A percentile compares a stretch with the other conserved stretches of the same genome.
Evolutionary conservation across 1,139 yeast genomes (phyloP).

Genomic region (Magnusiomyces ingens): DNA sequence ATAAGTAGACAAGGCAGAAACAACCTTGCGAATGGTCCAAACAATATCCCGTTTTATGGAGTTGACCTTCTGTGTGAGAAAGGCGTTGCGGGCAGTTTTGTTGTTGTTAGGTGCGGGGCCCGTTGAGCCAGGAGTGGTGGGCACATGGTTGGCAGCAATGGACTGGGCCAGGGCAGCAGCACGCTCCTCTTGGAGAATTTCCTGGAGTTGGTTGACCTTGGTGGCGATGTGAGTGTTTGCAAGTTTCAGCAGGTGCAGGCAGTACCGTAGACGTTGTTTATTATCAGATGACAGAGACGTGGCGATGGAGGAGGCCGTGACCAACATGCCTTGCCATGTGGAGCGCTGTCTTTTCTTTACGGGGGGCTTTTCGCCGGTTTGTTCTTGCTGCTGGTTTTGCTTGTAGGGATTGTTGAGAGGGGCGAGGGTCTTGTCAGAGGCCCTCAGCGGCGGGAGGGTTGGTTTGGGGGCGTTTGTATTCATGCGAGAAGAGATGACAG

Average conservation of each 20-base stretch:
- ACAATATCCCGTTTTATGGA: constrained; percentile 73
- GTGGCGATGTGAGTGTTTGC: constrained; percentile 67
- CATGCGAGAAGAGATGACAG: constrained; percentile 39
- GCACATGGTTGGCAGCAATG: constrained; percentile 25
- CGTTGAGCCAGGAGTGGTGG: constrained; percentile 11
- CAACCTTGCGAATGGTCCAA: constrained; percentile 81
- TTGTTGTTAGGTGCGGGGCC: constrained; percentile 19
- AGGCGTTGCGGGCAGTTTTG: constrained; percentile 5
- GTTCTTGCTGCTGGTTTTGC: not conserved
- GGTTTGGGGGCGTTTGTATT: not conserved
- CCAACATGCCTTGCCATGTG: constrained; percentile 34
- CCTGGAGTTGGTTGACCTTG: constrained; percentile 58
- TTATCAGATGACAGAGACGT: constrained; percentile 53
- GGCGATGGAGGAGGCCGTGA: constrained; percentile 40
- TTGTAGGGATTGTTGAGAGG: not conserved
- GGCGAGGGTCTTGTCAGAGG: not conserved
- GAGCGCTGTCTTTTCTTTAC: not conserved
- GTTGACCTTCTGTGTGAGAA: constrained; percentile 30
- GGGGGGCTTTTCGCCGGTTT: not conserved
- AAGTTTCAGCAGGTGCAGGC: constrained; percentile 63
- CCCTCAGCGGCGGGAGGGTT: not conserved
- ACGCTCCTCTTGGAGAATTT: constrained; percentile 40
- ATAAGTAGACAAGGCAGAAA: constrained; percentile 76
- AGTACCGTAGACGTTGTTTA: constrained; percentile 61
- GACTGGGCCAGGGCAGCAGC: constrained; percentile 25